These are phyloP conservation scores for Trametes coccinea DNA, from an alignment of 768 basidiomycete species.

Conservation along the genomic window DNA sequence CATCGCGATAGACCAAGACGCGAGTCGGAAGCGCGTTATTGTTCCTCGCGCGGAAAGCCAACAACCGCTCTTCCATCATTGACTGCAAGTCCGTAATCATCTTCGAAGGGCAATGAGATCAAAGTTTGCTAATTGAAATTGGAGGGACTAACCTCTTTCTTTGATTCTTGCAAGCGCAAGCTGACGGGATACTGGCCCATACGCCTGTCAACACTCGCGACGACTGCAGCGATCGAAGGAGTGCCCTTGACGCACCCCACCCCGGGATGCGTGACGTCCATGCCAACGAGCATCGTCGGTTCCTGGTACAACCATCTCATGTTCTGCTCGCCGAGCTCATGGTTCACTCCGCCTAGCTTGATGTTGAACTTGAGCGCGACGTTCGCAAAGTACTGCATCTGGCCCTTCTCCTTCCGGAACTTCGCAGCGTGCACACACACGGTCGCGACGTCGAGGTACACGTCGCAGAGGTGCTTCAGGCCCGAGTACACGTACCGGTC, in stretches of 20 bases:
- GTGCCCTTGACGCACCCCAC: conserved; percentile 62
- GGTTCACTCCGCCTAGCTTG: conserved; percentile 57
- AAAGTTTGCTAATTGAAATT: background rate
- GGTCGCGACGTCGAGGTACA: conserved; percentile 51
- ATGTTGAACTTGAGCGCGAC: conserved; percentile 58
- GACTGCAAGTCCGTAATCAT: conserved; percentile 50
- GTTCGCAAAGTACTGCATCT: conserved; percentile 54
- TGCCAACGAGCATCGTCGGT: conserved; percentile 56
- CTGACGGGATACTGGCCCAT: conserved; percentile 54
- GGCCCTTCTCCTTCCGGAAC: conserved; percentile 65
- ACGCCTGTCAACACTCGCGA: conserved; percentile 46
- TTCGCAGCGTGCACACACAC: conserved; percentile 76
- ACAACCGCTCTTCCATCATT: conserved; percentile 52
- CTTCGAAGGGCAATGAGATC: conserved; percentile 15
- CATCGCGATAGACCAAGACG: conserved; percentile 64
- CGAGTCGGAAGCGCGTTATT: conserved; percentile 42
- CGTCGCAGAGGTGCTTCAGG: conserved; percentile 53
- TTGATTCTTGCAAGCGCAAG: conserved; percentile 52
- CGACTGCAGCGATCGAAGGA: conserved; percentile 55
- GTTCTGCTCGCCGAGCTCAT: conserved; percentile 42
- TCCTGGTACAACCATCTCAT: conserved; percentile 39
- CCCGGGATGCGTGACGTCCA: conserved; percentile 79
- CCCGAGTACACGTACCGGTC: conserved; percentile 54
- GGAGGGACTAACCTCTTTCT: conserved; percentile 63
- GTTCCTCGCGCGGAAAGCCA: conserved; percentile 40